Evolutionary conservation across 192 early-diverging fungal genomes (phyloP).

Genomic region (Hyaloraphidium curvatum): DNA sequence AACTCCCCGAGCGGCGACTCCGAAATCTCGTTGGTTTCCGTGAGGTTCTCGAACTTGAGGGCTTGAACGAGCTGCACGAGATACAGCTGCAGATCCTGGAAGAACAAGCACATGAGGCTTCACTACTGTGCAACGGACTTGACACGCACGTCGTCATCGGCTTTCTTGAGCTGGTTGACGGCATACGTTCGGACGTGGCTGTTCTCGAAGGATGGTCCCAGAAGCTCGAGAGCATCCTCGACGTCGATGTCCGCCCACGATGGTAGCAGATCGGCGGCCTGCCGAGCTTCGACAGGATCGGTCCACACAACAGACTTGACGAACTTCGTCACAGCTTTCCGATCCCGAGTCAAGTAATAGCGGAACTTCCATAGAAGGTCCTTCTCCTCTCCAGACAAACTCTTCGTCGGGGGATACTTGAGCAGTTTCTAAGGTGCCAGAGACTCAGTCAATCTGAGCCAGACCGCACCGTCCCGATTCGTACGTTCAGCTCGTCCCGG

Average conservation of each 20-base stretch:
- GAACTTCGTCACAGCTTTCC: slow-evolving; percentile 87
- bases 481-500: slow-evolving; percentile 85
- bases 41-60: slow-evolving; percentile 77
- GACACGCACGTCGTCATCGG: slow-evolving; percentile 63
- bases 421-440: slow-evolving; percentile 47
- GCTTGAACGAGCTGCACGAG: slow-evolving; percentile 95
- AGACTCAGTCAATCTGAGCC: background rate
- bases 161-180: slow-evolving; percentile 66
- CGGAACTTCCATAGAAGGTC: slow-evolving; percentile 98
- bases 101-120: background rate
- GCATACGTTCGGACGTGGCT: slow-evolving; percentile 66
- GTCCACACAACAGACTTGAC: slow-evolving; percentile 90
- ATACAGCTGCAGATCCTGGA: slow-evolving; percentile 76
- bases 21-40: background rate
- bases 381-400: slow-evolving; percentile 66
- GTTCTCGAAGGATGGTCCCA: slow-evolving; percentile 75
- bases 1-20: slow-evolving; percentile 57
- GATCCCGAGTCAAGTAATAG: slow-evolving; percentile 76
- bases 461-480: background rate
- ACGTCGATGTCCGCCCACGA: slow-evolving; percentile 84
- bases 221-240: slow-evolving; percentile 86
- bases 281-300: slow-evolving; percentile 73
- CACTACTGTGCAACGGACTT: background rate
- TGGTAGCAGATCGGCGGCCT: slow-evolving; percentile 71
- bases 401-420: slow-evolving; percentile 76